phyloP scores from a whole-genome alignment of 441 rosid genomes.

The Eutrema salsugineum region DNA sequence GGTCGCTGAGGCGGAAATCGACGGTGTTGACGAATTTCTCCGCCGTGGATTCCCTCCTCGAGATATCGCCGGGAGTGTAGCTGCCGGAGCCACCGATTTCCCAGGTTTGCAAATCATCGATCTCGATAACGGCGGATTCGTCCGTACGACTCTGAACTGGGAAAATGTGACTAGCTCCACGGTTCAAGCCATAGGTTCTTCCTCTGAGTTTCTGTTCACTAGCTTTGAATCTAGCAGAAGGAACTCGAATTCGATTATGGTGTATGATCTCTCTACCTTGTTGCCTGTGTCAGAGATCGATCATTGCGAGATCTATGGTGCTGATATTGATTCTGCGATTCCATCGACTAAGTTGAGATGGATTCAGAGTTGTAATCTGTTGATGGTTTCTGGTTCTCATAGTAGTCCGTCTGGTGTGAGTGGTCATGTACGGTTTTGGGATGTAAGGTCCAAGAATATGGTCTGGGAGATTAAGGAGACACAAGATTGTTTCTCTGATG shows the following conservation, averaged over 20 bases:
- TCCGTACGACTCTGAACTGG: slow-evolving; percentile 59
- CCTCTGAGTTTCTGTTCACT: slow-evolving; percentile 50
- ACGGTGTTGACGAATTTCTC: slow-evolving; percentile 75
- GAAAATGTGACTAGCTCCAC: slow-evolving; percentile 68
- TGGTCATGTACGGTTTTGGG: slow-evolving; percentile 78
- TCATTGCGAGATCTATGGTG: slow-evolving; percentile 63
- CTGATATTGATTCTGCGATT: slow-evolving; percentile 70
- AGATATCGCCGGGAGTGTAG: slow-evolving; percentile 52
- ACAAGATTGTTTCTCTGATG: slow-evolving; percentile 81
- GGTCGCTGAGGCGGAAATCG: slow-evolving; percentile 66
- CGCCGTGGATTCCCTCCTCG: slow-evolving; percentile 75
- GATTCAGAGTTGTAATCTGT: slow-evolving; percentile 51
- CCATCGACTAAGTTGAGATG: slow-evolving; percentile 81
- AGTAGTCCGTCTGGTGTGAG: slow-evolving; percentile 68
- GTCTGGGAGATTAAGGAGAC: slow-evolving; percentile 77
- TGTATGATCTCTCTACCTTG: slow-evolving; percentile 63
- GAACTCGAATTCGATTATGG: slow-evolving; percentile 79
- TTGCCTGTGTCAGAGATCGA: slow-evolving; percentile 67
- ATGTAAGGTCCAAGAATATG: slow-evolving; percentile 62
- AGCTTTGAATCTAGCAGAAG: slow-evolving; percentile 89
- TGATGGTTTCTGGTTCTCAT: slow-evolving; percentile 91
- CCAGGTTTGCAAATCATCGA: slow-evolving; percentile 84
- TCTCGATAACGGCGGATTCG: slow-evolving; percentile 58
- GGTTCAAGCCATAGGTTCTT: slow-evolving; percentile 79
- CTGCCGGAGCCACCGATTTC: slow-evolving; percentile 87